Conservation (phyloP, 192 early-diverging fungal genomes). For the Podila clonocystis region DNA sequence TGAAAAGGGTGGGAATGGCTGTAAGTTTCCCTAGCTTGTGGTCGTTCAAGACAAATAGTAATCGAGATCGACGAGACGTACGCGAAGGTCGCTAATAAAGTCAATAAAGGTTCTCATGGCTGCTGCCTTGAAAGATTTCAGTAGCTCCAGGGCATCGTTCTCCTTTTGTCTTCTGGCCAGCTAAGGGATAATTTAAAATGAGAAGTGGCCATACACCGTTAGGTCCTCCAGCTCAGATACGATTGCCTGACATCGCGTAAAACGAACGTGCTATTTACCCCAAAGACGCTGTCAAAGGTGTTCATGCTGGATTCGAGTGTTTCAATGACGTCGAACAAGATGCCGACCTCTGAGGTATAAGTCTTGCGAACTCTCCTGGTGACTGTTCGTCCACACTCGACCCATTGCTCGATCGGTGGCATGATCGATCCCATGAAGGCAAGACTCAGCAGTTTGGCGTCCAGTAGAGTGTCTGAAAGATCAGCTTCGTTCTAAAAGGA, state of each 20-base stretch:
- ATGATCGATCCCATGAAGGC: constrained; percentile 53
- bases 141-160: constrained; percentile 53
- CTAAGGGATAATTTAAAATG: constrained; percentile 15
- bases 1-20: background rate
- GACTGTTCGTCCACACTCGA: constrained; percentile 32
- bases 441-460: constrained; percentile 46
- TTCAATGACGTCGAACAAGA: constrained; percentile 48
- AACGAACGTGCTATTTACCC: constrained; percentile 17
- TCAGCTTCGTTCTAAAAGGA: constrained; percentile 68
- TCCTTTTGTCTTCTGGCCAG: constrained; percentile 55
- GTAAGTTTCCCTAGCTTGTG: background rate
- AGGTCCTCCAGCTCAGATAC: too few species aligned
- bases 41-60: background rate
- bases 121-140: constrained; percentile 57
- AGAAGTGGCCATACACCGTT: background rate
- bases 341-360: constrained; percentile 37
- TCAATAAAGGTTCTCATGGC: constrained; percentile 70
- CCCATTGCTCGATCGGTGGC: constrained; percentile 52
- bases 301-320: constrained; percentile 45
- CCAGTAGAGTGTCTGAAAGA: constrained; percentile 65
- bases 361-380: constrained; percentile 25
- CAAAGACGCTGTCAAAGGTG: constrained; percentile 51
- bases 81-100: constrained; percentile 78
- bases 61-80: constrained; percentile 23
- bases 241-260: background rate